A percentile compares a stretch with the other conserved stretches of the same genome.
Conservation (phyloP, 176 grass and related monocot species). For the Paspalum vaginatum region DNA sequence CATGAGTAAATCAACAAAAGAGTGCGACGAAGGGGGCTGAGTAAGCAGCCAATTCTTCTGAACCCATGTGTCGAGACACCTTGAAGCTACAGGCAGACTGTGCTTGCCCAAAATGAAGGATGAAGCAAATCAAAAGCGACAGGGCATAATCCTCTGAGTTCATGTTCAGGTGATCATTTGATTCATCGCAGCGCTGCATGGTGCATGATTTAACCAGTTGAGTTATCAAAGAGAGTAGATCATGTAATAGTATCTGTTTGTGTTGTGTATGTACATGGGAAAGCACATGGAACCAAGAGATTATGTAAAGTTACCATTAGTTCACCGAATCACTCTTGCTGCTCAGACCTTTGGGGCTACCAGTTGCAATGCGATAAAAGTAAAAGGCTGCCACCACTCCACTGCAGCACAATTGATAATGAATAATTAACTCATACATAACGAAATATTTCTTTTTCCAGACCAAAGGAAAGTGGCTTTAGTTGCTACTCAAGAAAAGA, state of each 20-base stretch:
- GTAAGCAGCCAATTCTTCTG: slow-evolving; percentile 10
- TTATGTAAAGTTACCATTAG: slow-evolving; percentile 43
- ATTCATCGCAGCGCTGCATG: slow-evolving; percentile 23
- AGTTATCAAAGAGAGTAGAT: background rate
- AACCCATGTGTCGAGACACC: slow-evolving; percentile 23
- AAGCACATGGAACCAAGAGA: slow-evolving; percentile 8
- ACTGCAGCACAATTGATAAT: slow-evolving; percentile 49
- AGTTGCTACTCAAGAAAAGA: background rate
- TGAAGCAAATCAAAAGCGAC: slow-evolving; percentile 3
- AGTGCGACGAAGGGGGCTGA: background rate
- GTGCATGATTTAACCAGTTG: slow-evolving; percentile 11
- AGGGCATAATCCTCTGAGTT: slow-evolving; percentile 22
- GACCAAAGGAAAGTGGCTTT: background rate
- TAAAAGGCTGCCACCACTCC: slow-evolving; percentile 59
- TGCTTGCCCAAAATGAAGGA: slow-evolving; percentile 6
- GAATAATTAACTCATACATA: slow-evolving; percentile 24
- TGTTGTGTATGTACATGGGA: background rate
- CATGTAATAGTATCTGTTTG: background rate
- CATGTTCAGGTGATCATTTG: background rate
- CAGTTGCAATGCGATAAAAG: slow-evolving; percentile 43
- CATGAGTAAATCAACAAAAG: slow-evolving; percentile 42
- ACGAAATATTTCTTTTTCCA: background rate
- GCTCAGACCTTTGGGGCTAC: slow-evolving; percentile 31
- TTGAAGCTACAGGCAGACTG: background rate
- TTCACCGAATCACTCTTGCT: slow-evolving; percentile 38